Evolutionary conservation across 2,329 filamentous ascomycete species (phyloP), one percentile per base, ranked within the genome.

Genomic region (Epichloe festucae): DNA sequence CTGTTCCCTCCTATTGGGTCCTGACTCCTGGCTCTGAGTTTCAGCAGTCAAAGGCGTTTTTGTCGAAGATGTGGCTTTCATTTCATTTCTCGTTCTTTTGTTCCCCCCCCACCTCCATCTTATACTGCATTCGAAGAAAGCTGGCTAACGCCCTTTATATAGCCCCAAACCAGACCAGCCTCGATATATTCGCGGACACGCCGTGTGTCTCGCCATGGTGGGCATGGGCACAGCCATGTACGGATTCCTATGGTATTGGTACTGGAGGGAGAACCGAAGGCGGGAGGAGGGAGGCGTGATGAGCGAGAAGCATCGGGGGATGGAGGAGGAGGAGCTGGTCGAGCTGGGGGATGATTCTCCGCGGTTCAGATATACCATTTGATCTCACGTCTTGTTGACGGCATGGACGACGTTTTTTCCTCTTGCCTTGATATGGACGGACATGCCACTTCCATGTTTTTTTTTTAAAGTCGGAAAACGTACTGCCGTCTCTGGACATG

Each of bases 121-220:
- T 4, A 4, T 31, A 31, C 31, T 10, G 27, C 10, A 11, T 11
- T 31, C 31, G 31, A 11, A 31, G 31, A 31, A 31, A 4, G 31
- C 31, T 4, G 8, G 31, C 42, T 45, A 12, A 45, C 27, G 27
- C n/a, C n/a, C 27, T 10, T 31, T 11, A 31, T 27, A 8, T 43
- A 76, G 73, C 56, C 67, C 72, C 4, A 67, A 62, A 12, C 52
- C 54, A 0, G 77, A 81, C 47, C 71, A 64, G 1, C 80, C 80
- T 2, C 72, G 77, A n/a, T 85, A 79, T 60, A 68, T 79, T 39
- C 71, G 72, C 36, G 82, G 82, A 5, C 81, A 85, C 58, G 79
- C 78, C 1, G 71, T 82, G 10, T 81, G 78, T 3, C 65, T 84
- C 45, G 70, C 72, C 27, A 69, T 84, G 65, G 78, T 82, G 0